These are phyloP conservation scores for Hygrophorus pudorinus DNA, from an alignment of 768 basidiomycete genomes.

Conservation along the genomic window DNA sequence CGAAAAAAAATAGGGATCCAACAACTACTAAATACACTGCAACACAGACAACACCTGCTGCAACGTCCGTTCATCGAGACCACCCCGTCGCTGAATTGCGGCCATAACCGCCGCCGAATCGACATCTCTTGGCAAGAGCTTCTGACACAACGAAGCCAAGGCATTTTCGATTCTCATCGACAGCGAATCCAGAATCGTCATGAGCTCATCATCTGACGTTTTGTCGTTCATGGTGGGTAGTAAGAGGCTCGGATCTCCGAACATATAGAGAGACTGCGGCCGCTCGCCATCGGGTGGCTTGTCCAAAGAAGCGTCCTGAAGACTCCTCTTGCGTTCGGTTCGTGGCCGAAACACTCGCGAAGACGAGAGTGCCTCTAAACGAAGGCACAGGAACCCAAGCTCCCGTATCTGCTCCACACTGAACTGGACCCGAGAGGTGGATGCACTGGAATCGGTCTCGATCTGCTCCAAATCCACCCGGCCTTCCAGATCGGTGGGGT, in stretches of 20 bases:
- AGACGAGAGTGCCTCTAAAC: constrained; percentile 69
- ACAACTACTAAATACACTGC: background rate
- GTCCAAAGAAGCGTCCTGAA: constrained; percentile 14
- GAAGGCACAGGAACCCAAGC: constrained; percentile 62
- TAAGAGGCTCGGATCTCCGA: constrained; percentile 52
- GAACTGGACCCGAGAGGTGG: constrained; percentile 50
- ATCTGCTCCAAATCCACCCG: constrained; percentile 50
- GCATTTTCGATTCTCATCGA: constrained; percentile 72
- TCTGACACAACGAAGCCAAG: constrained; percentile 26
- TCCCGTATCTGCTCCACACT: constrained; percentile 66
- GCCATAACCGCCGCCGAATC: constrained; percentile 23
- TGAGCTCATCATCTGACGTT: constrained; percentile 62
- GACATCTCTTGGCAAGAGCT: constrained; percentile 14
- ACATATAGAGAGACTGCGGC: constrained; percentile 28
- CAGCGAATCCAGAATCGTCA: constrained; percentile 67
- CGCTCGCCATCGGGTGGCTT: constrained; percentile 18
- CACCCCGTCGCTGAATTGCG: constrained; percentile 23
- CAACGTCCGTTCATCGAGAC: constrained; percentile 40
- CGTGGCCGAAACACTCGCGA: constrained; percentile 45
- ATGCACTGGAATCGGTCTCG: constrained; percentile 19
- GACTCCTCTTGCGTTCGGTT: constrained; percentile 35
- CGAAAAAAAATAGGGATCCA: background rate
- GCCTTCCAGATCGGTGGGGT: constrained; percentile 62
- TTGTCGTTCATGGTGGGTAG: constrained; percentile 62
- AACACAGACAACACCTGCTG: constrained; percentile 28